These are phyloP conservation scores for Colletotrichum sidae DNA, from an alignment of 2,329 filamentous ascomycete genomes.

Conservation along the genomic window DNA sequence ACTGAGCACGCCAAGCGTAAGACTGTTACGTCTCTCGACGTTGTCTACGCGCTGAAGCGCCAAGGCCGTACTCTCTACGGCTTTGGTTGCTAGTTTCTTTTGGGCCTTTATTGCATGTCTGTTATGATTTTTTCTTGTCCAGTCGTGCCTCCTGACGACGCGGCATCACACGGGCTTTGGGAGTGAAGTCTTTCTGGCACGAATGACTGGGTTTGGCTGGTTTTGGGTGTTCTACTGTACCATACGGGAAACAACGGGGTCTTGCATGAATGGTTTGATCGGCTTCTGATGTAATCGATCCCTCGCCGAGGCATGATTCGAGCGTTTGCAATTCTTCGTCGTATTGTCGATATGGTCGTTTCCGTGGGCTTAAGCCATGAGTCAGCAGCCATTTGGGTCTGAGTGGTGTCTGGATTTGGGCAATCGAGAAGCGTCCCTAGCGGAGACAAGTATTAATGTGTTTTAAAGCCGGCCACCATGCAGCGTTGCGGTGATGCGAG, in stretches of 20 bases:
- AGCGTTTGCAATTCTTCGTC: not conserved
- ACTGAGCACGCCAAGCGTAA: constrained; percentile 86
- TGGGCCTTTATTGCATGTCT: constrained; percentile 44
- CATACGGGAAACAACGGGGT: constrained; percentile 55
- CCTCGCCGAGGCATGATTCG: constrained; percentile 37
- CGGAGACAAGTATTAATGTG: too few species aligned
- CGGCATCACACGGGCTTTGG: constrained; percentile 37
- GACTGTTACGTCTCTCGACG: constrained; percentile 78
- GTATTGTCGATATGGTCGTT: not conserved
- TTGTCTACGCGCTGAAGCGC: constrained; percentile 76
- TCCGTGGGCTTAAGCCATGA: too few species aligned
- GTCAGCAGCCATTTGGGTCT: too few species aligned
- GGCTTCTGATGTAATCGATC: constrained; percentile 37
- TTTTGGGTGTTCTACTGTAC: constrained; percentile 57
- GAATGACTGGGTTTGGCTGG: constrained; percentile 56
- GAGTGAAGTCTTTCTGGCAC: constrained; percentile 51
- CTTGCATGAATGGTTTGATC: constrained; percentile 44
- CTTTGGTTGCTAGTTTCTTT: constrained; percentile 80
- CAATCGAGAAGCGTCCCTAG: too few species aligned
- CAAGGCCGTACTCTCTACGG: constrained; percentile 85
- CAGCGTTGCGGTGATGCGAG: too few species aligned
- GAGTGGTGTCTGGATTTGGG: too few species aligned
- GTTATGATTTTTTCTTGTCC: constrained; percentile 50
- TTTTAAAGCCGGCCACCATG: too few species aligned
- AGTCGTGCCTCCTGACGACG: constrained; percentile 33